Conservation (phyloP, 2,329 filamentous ascomycete species). For the Colletotrichum phormii region DNA sequence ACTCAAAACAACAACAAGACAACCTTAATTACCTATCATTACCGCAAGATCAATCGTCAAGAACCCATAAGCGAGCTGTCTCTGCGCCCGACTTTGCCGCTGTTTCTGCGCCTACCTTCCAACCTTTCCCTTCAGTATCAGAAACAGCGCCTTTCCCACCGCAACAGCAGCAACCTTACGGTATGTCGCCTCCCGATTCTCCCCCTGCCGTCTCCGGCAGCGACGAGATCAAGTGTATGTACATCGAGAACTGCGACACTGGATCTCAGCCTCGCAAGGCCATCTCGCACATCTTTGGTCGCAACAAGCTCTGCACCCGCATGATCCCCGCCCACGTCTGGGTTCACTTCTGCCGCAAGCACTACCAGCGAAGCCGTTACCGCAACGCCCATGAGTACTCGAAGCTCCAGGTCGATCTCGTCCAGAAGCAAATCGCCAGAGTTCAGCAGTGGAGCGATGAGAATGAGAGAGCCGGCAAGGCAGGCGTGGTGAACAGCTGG, state of each 20-base stretch:
- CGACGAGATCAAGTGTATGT: constrained; percentile 59
- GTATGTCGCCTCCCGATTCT: constrained; percentile 27
- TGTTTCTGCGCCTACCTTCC: constrained; percentile 36
- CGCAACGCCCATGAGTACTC: constrained; percentile 72
- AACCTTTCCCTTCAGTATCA: constrained; percentile 38
- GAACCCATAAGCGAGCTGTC: constrained; percentile 60
- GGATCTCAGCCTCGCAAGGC: constrained; percentile 76
- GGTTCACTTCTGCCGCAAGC: constrained; percentile 83
- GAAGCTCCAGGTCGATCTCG: constrained; percentile 71
- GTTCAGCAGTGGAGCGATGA: constrained; percentile 72
- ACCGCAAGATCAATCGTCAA: constrained; percentile 39
- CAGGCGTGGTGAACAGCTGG: constrained; percentile 68
- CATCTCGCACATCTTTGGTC: constrained; percentile 84
- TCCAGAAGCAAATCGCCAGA: constrained; percentile 70
- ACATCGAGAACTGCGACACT: constrained; percentile 68
- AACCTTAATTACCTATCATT: constrained; percentile 32
- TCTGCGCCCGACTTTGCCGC: constrained; percentile 61
- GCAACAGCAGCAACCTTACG: constrained; percentile 37
- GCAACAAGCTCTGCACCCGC: constrained; percentile 83
- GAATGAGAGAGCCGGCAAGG: constrained; percentile 52
- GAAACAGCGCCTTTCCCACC: constrained; percentile 26
- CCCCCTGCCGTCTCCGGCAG: constrained; percentile 26
- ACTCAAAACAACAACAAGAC: constrained; percentile 33
- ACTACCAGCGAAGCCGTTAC: constrained; percentile 83
- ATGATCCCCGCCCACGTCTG: constrained; percentile 76